phyloP scores from a whole-genome alignment of 139 green algal species.

The Limnomonas spitsbergensis region DNA sequence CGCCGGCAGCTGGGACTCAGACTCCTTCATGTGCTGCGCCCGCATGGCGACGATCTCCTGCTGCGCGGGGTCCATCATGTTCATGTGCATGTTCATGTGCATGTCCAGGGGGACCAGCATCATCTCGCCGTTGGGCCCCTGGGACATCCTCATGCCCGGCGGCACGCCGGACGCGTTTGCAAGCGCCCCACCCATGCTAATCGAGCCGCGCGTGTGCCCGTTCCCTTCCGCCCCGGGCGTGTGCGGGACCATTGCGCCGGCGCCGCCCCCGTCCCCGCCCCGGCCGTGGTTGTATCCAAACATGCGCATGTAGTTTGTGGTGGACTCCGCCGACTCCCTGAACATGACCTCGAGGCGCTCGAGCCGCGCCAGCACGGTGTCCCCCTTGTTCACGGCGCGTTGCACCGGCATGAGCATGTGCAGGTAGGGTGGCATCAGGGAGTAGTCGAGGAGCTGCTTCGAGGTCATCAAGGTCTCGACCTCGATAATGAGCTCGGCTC shows the following conservation, averaged over 20 bases:
- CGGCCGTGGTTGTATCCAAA: too few relatives aligned
- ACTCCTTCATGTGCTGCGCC: slow-evolving; percentile 34
- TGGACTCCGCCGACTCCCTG: neutral
- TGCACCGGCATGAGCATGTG: slow-evolving; percentile 44
- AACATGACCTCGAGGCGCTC: slow-evolving; percentile 43
- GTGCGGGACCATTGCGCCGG: too few relatives aligned
- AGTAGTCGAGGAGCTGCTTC: slow-evolving; percentile 32
- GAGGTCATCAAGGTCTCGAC: slow-evolving; percentile 45
- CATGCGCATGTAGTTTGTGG: neutral
- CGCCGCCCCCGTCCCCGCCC: too few relatives aligned
- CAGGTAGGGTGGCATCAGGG: slow-evolving; percentile 45
- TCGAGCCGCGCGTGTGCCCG: neutral
- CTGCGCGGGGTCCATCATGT: slow-evolving; percentile 10
- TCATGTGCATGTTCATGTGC: neutral
- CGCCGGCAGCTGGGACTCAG: slow-evolving; percentile 40
- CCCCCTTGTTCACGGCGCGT: neutral
- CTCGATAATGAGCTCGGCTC: slow-evolving; percentile 44
- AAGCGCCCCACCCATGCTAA: neutral
- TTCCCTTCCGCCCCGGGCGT: neutral
- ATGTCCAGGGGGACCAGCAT: neutral
- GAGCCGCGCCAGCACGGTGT: slow-evolving; percentile 19
- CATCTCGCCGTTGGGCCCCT: neutral
- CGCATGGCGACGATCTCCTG: slow-evolving; percentile 19
- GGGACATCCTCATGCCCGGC: neutral
- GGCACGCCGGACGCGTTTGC: neutral